Base-by-base conservation (phyloP, 2,329 filamentous ascomycete genomes). In the Aspergillus clavatus region DNA sequence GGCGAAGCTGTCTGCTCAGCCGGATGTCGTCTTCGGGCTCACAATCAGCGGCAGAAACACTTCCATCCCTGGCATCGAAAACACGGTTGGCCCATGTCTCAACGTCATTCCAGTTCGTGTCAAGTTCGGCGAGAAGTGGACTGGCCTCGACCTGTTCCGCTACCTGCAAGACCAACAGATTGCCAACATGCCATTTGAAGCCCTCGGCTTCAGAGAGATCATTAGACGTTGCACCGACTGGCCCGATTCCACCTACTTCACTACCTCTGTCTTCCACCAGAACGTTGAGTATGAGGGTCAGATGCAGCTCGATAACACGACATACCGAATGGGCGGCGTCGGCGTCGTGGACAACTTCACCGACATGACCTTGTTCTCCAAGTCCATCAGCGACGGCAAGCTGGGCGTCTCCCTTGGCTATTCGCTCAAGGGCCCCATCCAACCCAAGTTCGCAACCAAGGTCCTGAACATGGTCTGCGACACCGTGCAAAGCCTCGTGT, bases 101-200 rank as follows among this genome's bases (percentile, higher is more conserved):
- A 82, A 86, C 54, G 82, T 84, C 57, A 73, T 83, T 1, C 83
- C 83, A 0, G 74, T 85, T 27, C 75, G 83, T 16, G 75, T 86
- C 11, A 67, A 66, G 22, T 79, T 86, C 55, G 66, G 70, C 2
- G 55, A 70, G 0, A 58, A 63, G 2, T 79, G 77, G 74, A 79
- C 72, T 3, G 76, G 68, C 0, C 50, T 71, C 2, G 76, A 81
- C 44, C 67, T 82, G 3, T 72, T 82, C 45, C 67, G 70, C 12
- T 64, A 70, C 45, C 71, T 82, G 16, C 78, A 82, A 61, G 66
- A 75, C 46, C 80, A 82, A 59, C 78, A 82, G 56, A 71, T 81
- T 35, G 70, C 75, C 39, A 76, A 74, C 52, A 75, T 79, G 50
- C 70, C 74, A 5, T 74, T 78, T 58, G 79, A 82, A 54, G 71